phyloP scores from a whole-genome alignment of 495 filamentous ascomycete genomes.

The Articulospora tetracladia region DNA sequence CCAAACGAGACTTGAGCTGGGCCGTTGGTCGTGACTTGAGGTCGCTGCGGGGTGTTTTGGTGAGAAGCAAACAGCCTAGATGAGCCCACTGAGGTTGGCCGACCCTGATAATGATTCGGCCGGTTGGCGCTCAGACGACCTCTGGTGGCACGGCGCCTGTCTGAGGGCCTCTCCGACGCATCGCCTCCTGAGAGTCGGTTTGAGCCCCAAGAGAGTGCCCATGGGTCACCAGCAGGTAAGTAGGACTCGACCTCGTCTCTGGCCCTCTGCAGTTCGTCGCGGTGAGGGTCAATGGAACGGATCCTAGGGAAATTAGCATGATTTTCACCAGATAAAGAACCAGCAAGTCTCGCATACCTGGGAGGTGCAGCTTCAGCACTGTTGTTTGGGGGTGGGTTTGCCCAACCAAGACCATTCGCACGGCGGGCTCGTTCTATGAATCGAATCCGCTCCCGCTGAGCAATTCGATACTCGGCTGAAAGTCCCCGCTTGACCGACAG shows the following conservation, averaged over 20 bases:
- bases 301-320: background rate
- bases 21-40: background rate
- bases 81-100: constrained; percentile 22
- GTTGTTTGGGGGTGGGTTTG: too few species aligned
- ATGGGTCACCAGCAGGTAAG: too few species aligned
- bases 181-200: constrained; percentile 4
- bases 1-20: background rate
- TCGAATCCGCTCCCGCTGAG: constrained; percentile 7
- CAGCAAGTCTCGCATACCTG: background rate
- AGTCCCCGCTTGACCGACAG: constrained; percentile 8
- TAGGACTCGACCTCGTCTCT: background rate
- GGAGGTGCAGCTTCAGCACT: too few species aligned
- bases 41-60: constrained; percentile 1
- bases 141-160: constrained; percentile 12
- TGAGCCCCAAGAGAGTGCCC: constrained; percentile 8
- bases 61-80: constrained; percentile 11
- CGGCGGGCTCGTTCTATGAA: background rate
- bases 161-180: constrained; percentile 10
- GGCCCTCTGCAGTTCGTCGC: too few species aligned
- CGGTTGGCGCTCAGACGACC: constrained; percentile 15
- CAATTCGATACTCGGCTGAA: constrained; percentile 6
- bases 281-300: background rate
- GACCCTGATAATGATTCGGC: constrained; percentile 5
- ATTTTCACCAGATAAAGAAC: background rate
- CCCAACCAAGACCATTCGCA: too few species aligned